Percentiles rank a stretch among this genome's conserved stretches.
phyloP scores from a whole-genome alignment of 768 basidiomycete genomes.

The Lactarius pseudohatsudake region DNA sequence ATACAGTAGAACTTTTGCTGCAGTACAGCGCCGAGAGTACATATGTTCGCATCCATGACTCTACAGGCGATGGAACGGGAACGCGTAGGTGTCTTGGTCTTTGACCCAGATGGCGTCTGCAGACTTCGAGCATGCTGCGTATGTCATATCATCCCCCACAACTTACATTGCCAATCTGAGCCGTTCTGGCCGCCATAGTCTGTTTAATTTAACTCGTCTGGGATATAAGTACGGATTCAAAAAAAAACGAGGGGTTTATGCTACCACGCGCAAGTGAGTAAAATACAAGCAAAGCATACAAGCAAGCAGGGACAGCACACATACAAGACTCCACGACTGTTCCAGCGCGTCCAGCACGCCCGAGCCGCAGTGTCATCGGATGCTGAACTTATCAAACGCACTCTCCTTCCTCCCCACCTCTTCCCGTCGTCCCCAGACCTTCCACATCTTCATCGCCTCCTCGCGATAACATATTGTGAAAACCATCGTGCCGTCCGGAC shows the following conservation, averaged over 20 bases:
- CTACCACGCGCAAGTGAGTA: conserved; percentile 1
- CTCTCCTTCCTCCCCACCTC: conserved; percentile 23
- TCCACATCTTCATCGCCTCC: conserved; percentile 73
- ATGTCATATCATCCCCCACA: too few relatives aligned
- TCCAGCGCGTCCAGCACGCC: conserved; percentile 5
- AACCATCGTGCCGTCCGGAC: conserved; percentile 59
- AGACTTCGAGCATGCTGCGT: too few relatives aligned
- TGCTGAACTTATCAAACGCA: conserved; percentile 28
- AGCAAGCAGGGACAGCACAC: conserved; percentile 7
- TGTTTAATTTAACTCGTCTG: not conserved
- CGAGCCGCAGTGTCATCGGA: conserved; percentile 16
- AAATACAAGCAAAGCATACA: conserved; percentile 23
- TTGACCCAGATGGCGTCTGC: too few relatives aligned
- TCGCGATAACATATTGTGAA: conserved; percentile 65
- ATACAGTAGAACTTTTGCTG: not conserved
- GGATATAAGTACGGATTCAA: not conserved
- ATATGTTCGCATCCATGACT: not conserved
- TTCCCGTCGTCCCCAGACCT: conserved; percentile 49
- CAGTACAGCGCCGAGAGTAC: not conserved
- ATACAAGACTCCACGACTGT: not conserved
- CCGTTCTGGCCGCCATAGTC: not conserved
- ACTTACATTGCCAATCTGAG: not conserved
- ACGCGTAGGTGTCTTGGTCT: not conserved
- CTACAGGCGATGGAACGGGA: not conserved
- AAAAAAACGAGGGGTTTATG: not conserved